phyloP scores from a whole-genome alignment of 2,329 filamentous ascomycete genomes.

The Sodiomyces alkalinus region DNA sequence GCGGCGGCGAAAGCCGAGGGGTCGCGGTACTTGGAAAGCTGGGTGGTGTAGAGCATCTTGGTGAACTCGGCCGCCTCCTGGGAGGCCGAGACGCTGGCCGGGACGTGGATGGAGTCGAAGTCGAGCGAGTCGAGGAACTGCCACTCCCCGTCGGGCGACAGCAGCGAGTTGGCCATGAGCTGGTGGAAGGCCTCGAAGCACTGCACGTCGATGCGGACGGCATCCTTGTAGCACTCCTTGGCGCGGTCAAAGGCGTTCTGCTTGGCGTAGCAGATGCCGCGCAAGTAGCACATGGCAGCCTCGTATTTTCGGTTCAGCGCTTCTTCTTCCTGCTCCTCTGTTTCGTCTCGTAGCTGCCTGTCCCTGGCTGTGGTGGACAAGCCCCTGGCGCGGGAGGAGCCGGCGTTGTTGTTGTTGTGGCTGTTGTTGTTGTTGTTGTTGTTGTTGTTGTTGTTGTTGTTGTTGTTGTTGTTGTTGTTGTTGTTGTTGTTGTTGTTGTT shows the following conservation, averaged over 20 bases:
- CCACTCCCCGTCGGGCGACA: conserved; percentile 82
- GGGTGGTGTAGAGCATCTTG: conserved; percentile 89
- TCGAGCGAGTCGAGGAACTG: conserved; percentile 76
- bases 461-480: no score
- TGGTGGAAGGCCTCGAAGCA: conserved; percentile 98
- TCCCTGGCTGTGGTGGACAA: conserved; percentile 13
- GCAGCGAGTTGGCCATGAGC: conserved; percentile 88
- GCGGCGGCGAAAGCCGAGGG: conserved; percentile 70
- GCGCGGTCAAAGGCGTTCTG: conserved; percentile 95
- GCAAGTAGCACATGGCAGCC: conserved; percentile 91
- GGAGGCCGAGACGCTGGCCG: conserved; percentile 48
- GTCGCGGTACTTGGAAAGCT: conserved; percentile 88
- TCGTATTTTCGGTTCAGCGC: conserved; percentile 70
- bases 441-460: no score
- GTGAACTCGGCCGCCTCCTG: conserved; percentile 90
- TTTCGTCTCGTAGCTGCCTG: conserved; percentile 20
- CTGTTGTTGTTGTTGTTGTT: no score
- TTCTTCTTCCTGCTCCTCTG: conserved; percentile 45
- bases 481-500: no score
- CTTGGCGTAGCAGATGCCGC: conserved; percentile 89
- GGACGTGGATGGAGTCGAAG: conserved; percentile 66
- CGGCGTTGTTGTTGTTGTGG: conserved; percentile 58
- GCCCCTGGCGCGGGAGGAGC: conserved; percentile 33
- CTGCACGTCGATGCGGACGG: conserved; percentile 89
- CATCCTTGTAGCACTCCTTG: conserved; percentile 97